Evolutionary conservation across 176 grass and related monocot genomes (phyloP), one percentile per base, ranked within the genome.

Genomic region (Otatea glauca): DNA sequence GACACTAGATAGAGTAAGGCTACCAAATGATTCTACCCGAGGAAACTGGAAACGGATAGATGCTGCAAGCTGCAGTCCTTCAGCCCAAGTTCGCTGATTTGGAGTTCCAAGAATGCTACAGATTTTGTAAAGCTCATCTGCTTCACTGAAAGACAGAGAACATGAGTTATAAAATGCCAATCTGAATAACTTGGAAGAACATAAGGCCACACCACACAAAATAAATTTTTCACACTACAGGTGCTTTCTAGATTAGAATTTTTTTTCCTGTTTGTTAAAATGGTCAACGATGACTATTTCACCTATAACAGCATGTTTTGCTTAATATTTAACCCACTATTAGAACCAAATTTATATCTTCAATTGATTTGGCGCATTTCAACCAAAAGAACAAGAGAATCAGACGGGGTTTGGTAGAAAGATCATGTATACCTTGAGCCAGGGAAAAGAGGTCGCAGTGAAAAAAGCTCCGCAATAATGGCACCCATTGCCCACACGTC

Each of bases 401-500:
- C 7, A 72, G 78, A 47, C 5, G 0, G 29, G 20, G 5, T 69
- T 85, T 15, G 7, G 79, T 48, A 34, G 15, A 53, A 55, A 20
- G 23, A 68, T 18, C 55, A 67, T 35, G 56, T 25, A 16, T 96
- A 99, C 97, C 91, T 99, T 82, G 84, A 92, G 18, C 97, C 97
- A 85, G 97, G 97, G 82, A 99, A 99, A 86, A 99, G 93, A 71
- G 97, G 97, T 66, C 84, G 92, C 21, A 96, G 84, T 20, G 88
- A 94, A 83, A 99, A 96, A 79, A 99, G 97, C 81, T 99, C 97
- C 2, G 93, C 93, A 11, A 99, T 99, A 76, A 99, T 96, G 67
- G 97, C 97, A 51, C 97, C 97, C 93, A 99, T 99, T 23, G 97
- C 97, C 97, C 97, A 99, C 93, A 96, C 96, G 88, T 99, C 97